Percentiles rank a stretch among this genome's conserved stretches.
phyloP scores from a whole-genome alignment of 768 basidiomycete genomes.

The Gymnopilus junonius region DNA sequence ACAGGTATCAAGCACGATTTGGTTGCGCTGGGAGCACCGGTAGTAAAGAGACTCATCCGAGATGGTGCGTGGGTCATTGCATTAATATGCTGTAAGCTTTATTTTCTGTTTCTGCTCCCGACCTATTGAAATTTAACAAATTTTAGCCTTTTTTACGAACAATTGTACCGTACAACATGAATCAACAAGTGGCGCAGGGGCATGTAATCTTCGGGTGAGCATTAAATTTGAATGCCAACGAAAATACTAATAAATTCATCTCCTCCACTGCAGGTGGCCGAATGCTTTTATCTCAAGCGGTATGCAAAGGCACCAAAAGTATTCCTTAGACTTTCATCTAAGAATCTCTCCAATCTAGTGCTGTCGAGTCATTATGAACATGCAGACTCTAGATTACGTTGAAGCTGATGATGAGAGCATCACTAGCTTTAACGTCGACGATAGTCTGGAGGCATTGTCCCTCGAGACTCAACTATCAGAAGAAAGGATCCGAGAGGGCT shows the following conservation, averaged over 20 bases:
- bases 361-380: slow-evolving; percentile 5
- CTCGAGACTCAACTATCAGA: background rate
- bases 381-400: background rate
- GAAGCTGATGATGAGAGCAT: background rate
- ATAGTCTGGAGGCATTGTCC: background rate
- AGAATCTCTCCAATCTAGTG: background rate
- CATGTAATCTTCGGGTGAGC: background rate
- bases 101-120: background rate
- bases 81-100: background rate
- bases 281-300: background rate
- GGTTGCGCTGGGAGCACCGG: background rate
- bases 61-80: background rate
- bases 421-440: background rate
- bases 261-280: background rate
- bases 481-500: background rate
- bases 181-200: background rate
- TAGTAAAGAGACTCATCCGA: background rate
- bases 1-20: background rate
- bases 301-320: background rate
- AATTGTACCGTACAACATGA: background rate
- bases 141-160: background rate
- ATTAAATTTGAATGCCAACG: background rate
- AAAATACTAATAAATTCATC: background rate
- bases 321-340: too few relatives aligned
- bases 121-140: background rate